phyloP scores from a whole-genome alignment of 2,329 filamentous ascomycete species.

The Zasmidium citrigriseum region DNA sequence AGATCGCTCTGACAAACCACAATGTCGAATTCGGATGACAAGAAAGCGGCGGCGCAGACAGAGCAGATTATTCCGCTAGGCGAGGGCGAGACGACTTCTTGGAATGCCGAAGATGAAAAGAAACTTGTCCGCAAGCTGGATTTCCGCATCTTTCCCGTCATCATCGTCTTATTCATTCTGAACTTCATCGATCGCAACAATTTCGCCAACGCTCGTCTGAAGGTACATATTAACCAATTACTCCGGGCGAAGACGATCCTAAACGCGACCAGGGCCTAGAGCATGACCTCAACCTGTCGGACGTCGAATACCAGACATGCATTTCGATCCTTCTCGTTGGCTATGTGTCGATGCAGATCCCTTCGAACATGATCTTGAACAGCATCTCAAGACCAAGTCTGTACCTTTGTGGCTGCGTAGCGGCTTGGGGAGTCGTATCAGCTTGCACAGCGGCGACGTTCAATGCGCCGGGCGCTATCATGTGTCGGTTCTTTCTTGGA shows the following conservation, averaged over 20 bases:
- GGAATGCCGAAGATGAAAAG: conserved; percentile 9
- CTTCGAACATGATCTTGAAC: conserved; percentile 50
- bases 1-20: too few species aligned
- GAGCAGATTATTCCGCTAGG: background rate
- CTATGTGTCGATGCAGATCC: conserved; percentile 37
- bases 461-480: conserved; percentile 17
- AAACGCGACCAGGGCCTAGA: conserved; percentile 7
- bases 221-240: conserved; percentile 5
- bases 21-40: background rate
- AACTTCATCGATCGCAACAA: conserved; percentile 33
- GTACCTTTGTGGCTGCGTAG: conserved; percentile 41
- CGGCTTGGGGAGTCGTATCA: conserved; percentile 43
- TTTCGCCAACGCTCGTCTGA: conserved; percentile 10
- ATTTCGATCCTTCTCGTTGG: conserved; percentile 15
- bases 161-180: conserved; percentile 28
- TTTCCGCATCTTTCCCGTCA: conserved; percentile 14
- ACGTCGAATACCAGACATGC: conserved; percentile 13
- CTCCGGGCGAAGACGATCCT: too few species aligned
- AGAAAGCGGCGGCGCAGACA: background rate
- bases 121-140: conserved; percentile 17
- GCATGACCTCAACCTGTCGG: conserved; percentile 11
- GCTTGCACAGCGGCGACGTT: conserved; percentile 37
- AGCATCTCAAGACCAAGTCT: conserved; percentile 39
- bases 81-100: background rate
- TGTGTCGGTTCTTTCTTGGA: conserved; percentile 24